phyloP scores from a whole-genome alignment of 129 eudicot genomes.

The Smallanthus sonchifolius region DNA sequence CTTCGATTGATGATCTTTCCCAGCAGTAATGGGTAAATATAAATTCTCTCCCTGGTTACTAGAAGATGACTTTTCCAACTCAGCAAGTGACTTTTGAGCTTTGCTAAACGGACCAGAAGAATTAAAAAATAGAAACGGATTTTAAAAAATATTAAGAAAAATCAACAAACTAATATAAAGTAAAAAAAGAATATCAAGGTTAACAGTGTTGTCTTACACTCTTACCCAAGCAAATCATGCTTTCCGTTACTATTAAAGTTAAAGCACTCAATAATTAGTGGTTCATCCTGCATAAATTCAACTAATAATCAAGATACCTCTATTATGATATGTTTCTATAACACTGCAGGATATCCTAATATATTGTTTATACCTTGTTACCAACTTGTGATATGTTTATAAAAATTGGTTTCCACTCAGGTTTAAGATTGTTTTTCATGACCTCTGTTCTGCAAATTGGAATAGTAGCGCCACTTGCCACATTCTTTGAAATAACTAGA shows the following conservation, averaged over 20 bases:
- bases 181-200: slow-evolving; percentile 1
- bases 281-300: slow-evolving; percentile 69
- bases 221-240: slow-evolving; percentile 89
- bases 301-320: slow-evolving; percentile 4
- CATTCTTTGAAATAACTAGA: slow-evolving; percentile 61
- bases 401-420: slow-evolving; percentile 70
- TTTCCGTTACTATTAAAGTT: slow-evolving; percentile 82
- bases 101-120: slow-evolving; percentile 39
- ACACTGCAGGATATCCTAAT: not conserved
- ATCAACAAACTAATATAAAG: slow-evolving; percentile 1
- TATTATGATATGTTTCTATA: not conserved
- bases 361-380: slow-evolving; percentile 58
- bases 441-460: slow-evolving; percentile 93
- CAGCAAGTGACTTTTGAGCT: slow-evolving; percentile 71
- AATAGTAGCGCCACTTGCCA: slow-evolving; percentile 51
- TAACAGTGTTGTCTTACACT: slow-evolving; percentile 52
- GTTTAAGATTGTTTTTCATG: slow-evolving; percentile 68
- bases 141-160: slow-evolving; percentile 9
- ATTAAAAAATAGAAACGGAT: slow-evolving; percentile 13
- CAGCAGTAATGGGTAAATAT: slow-evolving; percentile 44
- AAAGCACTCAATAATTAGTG: slow-evolving; percentile 75
- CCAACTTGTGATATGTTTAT: slow-evolving; percentile 79
- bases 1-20: slow-evolving; percentile 59
- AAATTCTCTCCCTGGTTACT: slow-evolving; percentile 49
- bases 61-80: slow-evolving; percentile 51